A percentile compares a stretch with the other conserved stretches of the same genome.
These are phyloP conservation scores for Cetradonia linearis DNA, from an alignment of 495 filamentous ascomycete species.

Conservation along the genomic window DNA sequence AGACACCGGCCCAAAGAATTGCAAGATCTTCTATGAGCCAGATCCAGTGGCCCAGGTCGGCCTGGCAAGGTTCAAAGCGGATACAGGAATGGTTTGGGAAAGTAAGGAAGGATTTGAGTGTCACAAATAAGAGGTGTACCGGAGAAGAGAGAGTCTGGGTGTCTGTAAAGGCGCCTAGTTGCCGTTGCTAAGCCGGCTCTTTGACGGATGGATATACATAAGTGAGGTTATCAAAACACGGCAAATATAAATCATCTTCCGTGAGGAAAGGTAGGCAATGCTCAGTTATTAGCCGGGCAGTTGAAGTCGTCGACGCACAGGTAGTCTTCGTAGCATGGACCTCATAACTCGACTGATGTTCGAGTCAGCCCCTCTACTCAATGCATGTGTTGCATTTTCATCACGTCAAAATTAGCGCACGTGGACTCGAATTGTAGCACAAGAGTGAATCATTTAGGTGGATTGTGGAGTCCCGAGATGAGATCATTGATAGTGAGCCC, in stretches of 20 bases:
- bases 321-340: background rate
- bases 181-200: background rate
- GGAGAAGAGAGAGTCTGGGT: background rate
- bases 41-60: background rate
- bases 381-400: background rate
- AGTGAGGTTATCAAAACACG: background rate
- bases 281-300: background rate
- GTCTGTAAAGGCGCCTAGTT: background rate
- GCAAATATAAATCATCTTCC: background rate
- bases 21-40: background rate
- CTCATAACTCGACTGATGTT: no score
- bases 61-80: background rate
- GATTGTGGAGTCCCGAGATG: background rate
- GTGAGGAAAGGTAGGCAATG: background rate
- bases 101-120: background rate
- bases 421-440: background rate
- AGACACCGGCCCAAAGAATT: background rate
- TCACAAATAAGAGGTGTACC: background rate
- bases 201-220: background rate
- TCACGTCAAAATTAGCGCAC: background rate
- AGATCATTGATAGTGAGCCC: slow-evolving; percentile 2
- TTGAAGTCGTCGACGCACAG: background rate
- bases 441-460: background rate
- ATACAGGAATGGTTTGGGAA: background rate
- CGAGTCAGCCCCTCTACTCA: background rate